A percentile compares a stretch with the other conserved stretches of the same genome.
These are phyloP conservation scores for Psilocybe mexicana DNA, from an alignment of 1,284 basidiomycete species.

Conservation along the genomic window DNA sequence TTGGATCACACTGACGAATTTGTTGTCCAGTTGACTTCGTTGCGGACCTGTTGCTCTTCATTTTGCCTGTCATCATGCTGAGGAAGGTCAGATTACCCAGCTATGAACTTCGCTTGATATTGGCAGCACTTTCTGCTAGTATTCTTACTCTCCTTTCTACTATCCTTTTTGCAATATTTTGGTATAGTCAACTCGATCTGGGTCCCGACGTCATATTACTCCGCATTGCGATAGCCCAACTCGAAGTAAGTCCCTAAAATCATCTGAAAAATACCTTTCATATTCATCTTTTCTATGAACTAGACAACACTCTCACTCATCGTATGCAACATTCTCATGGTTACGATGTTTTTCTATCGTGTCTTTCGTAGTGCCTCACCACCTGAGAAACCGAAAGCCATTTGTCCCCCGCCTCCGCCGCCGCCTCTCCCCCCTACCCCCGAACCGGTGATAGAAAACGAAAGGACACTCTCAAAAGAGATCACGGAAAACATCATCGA, in stretches of 20 bases:
- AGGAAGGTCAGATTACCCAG: constrained; percentile 10
- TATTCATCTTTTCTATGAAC: neutral
- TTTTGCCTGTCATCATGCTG: constrained; percentile 8
- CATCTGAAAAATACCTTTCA: too few relatives aligned
- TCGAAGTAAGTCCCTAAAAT: constrained; percentile 8
- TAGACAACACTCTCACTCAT: constrained; percentile 6
- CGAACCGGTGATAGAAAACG: neutral
- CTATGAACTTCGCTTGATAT: constrained; percentile 9
- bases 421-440: neutral
- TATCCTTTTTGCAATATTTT: constrained; percentile 5
- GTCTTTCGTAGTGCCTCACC: neutral
- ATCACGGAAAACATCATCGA: neutral
- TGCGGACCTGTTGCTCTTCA: constrained; percentile 10
- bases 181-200: constrained; percentile 4
- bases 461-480: neutral
- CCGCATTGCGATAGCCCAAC: constrained; percentile 3
- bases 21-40: constrained; percentile 6
- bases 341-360: constrained; percentile 10
- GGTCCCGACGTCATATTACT: constrained; percentile 8
- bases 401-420: neutral
- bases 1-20: neutral
- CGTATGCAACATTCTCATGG: constrained; percentile 7
- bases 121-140: constrained; percentile 6
- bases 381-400: neutral
- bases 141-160: constrained; percentile 9